Conservation (phyloP, 2,329 filamentous ascomycete genomes). For the Pseudogymnoascus sp. region DNA sequence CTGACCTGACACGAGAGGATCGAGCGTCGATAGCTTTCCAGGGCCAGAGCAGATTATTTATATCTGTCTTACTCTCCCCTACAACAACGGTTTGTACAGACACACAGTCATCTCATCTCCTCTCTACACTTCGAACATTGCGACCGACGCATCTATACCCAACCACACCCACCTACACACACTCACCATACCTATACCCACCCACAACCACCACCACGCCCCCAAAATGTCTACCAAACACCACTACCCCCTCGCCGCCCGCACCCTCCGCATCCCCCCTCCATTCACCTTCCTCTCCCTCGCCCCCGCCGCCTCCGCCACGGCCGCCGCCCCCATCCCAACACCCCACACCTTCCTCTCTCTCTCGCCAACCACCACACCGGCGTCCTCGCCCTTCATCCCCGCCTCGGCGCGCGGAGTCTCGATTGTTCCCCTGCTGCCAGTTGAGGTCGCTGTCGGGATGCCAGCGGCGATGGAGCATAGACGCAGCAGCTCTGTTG, state of each 20-base stretch:
- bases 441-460: neutral
- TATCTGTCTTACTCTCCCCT: neutral
- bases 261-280: neutral
- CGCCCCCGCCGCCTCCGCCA: neutral
- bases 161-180: neutral
- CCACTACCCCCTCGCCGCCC: neutral
- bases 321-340: neutral
- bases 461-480: neutral
- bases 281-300: neutral
- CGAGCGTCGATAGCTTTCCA: neutral
- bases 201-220: neutral
- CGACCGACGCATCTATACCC: neutral
- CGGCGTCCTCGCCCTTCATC: neutral
- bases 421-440: neutral
- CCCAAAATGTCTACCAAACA: neutral
- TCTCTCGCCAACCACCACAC: neutral
- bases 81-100: neutral
- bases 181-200: neutral
- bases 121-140: neutral
- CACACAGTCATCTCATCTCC: neutral
- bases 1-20: neutral
- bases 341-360: neutral
- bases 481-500: neutral
- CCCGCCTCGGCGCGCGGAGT: neutral
- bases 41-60: neutral